Evolutionary conservation across 768 basidiomycete genomes (phyloP), one percentile per base, ranked within the genome.

Genomic region (Trametes maxima): DNA sequence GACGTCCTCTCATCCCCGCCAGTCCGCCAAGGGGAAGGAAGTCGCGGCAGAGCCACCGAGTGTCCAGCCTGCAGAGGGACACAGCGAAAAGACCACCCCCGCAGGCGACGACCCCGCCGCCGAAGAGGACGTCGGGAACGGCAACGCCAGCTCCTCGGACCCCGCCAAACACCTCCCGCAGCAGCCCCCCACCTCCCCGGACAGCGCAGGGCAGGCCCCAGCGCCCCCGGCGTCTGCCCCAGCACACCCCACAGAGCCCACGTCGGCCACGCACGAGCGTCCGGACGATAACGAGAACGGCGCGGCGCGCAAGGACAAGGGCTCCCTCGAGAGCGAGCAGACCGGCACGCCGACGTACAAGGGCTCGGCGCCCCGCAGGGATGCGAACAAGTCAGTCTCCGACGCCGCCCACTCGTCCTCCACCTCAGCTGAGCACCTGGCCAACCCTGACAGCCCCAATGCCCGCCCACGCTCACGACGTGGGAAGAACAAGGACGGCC

Each of bases 311-410:
- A 79, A 74, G 70, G 80, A 82, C 69, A 80, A 79, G 69, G 78
- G 72, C 57, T 81, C 80, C 8, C 71, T 81, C 21, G 72, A 77
- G 39, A 79, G 79, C 49, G 77, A 79, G 47, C 67, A 71, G 45
- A 76, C 78, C 1, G 76, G 77, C 49, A 81, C 73, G 10, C 78
- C 78, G 25, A 76, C 79, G 47, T 70, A 79, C 62, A 73, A 78
- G 64, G 68, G 69, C 62, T 62, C 59, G 48, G 58, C 69, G 40
- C 69, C 66, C 40, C 73, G 67, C 55, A 73, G 71, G 65, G 71
- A 69, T 48, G 68, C 57, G 58, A 64, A 68, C 62, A 72, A 72
- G 66, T 67, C 73, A 17, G 69, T 66, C 52, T 75, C 74, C 16
- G 75, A 75, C 58, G 70, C 68, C 57, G 73, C 70, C 46, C 74